These are phyloP conservation scores for Tinospora cordifolia DNA, from an alignment of 164 flowering plant species.

Conservation along the genomic window DNA sequence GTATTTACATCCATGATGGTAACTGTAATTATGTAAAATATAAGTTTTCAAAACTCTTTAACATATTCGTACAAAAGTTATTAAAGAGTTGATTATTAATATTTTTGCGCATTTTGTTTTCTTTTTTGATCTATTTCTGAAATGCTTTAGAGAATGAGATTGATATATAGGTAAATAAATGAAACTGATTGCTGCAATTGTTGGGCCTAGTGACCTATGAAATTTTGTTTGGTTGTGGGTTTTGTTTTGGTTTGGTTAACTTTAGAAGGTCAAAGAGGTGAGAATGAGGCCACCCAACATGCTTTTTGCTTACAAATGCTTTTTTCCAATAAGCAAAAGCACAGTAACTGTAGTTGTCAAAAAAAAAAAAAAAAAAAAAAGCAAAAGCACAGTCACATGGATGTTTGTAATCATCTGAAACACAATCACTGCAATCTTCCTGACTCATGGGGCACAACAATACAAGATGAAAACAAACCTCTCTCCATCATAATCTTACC, in stretches of 20 bases:
- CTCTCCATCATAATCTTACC: constrained; percentile 10
- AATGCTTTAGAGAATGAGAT: no score
- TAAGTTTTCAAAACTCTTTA: no score
- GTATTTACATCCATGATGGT: no score
- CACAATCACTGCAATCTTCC: background rate
- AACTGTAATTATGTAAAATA: no score
- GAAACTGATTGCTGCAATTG: no score
- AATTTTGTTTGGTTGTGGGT: background rate
- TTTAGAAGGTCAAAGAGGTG: background rate
- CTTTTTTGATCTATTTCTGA: no score
- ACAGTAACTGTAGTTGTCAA: no score
- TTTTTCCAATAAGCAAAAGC: background rate
- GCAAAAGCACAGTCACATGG: constrained; percentile 11
- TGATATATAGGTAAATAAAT: no score
- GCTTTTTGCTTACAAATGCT: constrained; percentile 7
- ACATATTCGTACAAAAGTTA: no score
- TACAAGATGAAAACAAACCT: constrained; percentile 7
- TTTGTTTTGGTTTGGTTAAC: background rate
- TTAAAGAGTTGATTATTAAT: no score
- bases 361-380: no score
- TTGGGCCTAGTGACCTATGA: background rate
- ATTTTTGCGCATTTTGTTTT: no score
- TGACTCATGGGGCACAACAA: constrained; percentile 8
- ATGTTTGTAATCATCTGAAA: background rate
- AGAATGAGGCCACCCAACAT: constrained; percentile 1